Percentiles rank a stretch among this genome's conserved stretches.
These are phyloP conservation scores for Ceratocystiopsis minuta DNA, from an alignment of 2,329 filamentous ascomycete genomes.

Conservation along the genomic window DNA sequence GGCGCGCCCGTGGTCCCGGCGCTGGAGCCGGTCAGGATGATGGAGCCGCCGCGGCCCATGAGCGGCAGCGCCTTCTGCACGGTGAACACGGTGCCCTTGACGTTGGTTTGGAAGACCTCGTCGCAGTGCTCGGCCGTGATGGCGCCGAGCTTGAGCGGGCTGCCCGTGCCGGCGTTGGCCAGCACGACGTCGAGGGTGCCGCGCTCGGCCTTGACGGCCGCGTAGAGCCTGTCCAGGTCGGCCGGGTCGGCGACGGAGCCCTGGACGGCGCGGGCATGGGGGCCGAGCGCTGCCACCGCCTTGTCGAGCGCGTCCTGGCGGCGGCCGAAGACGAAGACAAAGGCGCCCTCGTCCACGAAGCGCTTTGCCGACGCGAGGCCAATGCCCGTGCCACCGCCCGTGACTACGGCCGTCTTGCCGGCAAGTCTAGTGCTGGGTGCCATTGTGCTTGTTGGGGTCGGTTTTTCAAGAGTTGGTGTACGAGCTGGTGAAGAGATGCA, in stretches of 20 bases:
- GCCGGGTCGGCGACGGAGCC: constrained; percentile 3
- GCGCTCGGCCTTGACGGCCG: constrained; percentile 6
- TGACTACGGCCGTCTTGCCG: constrained; percentile 38
- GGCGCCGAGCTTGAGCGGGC: constrained; percentile 37
- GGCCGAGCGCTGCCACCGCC: constrained; percentile 16
- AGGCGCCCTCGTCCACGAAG: constrained; percentile 43
- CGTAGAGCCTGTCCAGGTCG: constrained; percentile 3
- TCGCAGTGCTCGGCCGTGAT: constrained; percentile 33
- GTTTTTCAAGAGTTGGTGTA: no score
- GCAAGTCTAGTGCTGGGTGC: constrained; percentile 2
- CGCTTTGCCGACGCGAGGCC: constrained; percentile 46
- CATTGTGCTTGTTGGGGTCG: no score
- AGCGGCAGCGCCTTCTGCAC: constrained; percentile 7
- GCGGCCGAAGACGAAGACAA: constrained; percentile 43
- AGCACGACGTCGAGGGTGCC: constrained; percentile 37
- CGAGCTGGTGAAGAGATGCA: no score
- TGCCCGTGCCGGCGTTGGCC: constrained; percentile 60
- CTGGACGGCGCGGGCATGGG: constrained; percentile 4
- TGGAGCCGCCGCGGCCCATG: constrained; percentile 4
- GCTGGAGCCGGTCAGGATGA: constrained; percentile 7
- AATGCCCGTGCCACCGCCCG: constrained; percentile 55
- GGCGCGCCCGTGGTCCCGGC: constrained; percentile 5
- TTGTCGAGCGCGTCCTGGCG: constrained; percentile 20
- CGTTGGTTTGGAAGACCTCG: constrained; percentile 48
- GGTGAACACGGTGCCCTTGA: constrained; percentile 40